These are phyloP conservation scores for Huntiella bhutanensis DNA, from an alignment of 2,329 filamentous ascomycete genomes.

Conservation along the genomic window DNA sequence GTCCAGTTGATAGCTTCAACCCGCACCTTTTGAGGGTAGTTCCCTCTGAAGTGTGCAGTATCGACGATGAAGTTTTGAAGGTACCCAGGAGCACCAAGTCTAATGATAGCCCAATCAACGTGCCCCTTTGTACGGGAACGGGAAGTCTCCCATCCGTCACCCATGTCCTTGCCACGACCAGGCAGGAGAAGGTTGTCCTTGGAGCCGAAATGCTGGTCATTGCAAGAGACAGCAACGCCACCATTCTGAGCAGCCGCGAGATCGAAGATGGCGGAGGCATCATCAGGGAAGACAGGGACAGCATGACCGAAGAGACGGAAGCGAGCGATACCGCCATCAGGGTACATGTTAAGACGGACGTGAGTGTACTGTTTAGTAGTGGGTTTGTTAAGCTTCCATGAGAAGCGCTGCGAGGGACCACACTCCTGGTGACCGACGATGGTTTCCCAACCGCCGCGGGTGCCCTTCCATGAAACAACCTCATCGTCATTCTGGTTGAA, in stretches of 20 bases:
- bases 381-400: slow-evolving; percentile 44
- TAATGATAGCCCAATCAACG: slow-evolving; percentile 64
- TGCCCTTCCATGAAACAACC: slow-evolving; percentile 41
- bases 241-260: slow-evolving; percentile 64
- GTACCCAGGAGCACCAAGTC: slow-evolving; percentile 45
- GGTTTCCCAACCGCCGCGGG: slow-evolving; percentile 47
- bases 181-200: slow-evolving; percentile 67
- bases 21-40: slow-evolving; percentile 61
- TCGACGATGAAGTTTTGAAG: slow-evolving; percentile 54
- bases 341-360: slow-evolving; percentile 67
- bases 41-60: slow-evolving; percentile 67
- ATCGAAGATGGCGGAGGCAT: slow-evolving; percentile 48
- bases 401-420: slow-evolving; percentile 54
- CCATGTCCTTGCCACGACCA: slow-evolving; percentile 66
- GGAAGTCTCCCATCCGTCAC: slow-evolving; percentile 74
- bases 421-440: slow-evolving; percentile 53
- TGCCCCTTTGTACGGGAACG: slow-evolving; percentile 53
- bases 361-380: slow-evolving; percentile 57
- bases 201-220: slow-evolving; percentile 68
- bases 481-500: slow-evolving; percentile 47
- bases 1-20: slow-evolving; percentile 42
- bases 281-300: slow-evolving; percentile 54
- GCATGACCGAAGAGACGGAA: slow-evolving; percentile 63
- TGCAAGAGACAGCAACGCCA: slow-evolving; percentile 55
- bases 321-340: slow-evolving; percentile 65